Conservation (phyloP, 2,329 filamentous ascomycete genomes). For the Xylariaceae sp. region DNA sequence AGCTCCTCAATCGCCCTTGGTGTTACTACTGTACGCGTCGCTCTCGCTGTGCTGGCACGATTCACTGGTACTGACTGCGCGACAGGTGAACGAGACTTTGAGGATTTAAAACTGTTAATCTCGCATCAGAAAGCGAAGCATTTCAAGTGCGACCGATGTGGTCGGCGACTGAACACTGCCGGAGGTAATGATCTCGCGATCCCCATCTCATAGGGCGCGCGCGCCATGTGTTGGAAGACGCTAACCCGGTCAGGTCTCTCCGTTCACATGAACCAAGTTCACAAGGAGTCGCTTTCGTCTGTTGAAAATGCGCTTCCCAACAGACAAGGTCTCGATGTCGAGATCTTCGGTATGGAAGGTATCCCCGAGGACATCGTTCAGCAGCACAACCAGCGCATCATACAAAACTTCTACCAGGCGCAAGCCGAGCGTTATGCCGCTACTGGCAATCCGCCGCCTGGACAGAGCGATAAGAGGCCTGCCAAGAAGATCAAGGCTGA, state of each 20-base stretch:
- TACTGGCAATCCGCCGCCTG: constrained; percentile 77
- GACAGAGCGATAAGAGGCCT: constrained; percentile 57
- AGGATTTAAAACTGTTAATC: constrained; percentile 93
- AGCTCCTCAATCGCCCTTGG: constrained; percentile 83
- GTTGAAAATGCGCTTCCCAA: constrained; percentile 92
- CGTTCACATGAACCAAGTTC: constrained; percentile 97
- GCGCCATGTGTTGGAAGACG: constrained; percentile 4
- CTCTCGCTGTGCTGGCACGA: constrained; percentile 5
- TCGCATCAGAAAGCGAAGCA: constrained; percentile 99
- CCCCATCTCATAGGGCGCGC: not conserved
- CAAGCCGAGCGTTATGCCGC: constrained; percentile 75
- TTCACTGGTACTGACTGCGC: constrained; percentile 24
- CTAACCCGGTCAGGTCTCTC: constrained; percentile 61
- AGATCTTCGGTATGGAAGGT: constrained; percentile 98
- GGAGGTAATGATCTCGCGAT: constrained; percentile 59
- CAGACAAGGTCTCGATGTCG: constrained; percentile 77
- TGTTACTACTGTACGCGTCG: constrained; percentile 81
- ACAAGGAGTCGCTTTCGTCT: constrained; percentile 82
- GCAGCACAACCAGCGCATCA: constrained; percentile 80
- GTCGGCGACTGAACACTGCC: constrained; percentile 82
- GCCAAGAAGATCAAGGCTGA: constrained; percentile 70
- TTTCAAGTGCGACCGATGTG: constrained; percentile 93
- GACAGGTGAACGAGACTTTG: constrained; percentile 84
- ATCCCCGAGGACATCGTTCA: constrained; percentile 81
- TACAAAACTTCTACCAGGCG: constrained; percentile 77